These are phyloP conservation scores for Globisporangium megalacanthum DNA, from an alignment of 352 stramenopile genomes.

Conservation along the genomic window DNA sequence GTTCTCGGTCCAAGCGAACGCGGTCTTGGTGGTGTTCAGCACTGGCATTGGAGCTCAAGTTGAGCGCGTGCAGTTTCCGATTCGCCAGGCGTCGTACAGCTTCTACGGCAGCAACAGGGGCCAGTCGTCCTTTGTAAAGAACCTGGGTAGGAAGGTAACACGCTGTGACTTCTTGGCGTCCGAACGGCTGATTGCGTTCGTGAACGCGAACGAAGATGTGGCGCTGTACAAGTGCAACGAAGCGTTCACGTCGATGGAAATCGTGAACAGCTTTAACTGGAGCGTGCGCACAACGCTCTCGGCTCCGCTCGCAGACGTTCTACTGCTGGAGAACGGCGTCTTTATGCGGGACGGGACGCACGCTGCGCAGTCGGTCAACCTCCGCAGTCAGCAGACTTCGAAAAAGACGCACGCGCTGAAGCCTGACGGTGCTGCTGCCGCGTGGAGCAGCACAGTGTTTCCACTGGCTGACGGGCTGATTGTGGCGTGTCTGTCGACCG, in stretches of 20 bases:
- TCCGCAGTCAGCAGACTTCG: slow-evolving; percentile 40
- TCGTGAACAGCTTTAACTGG: slow-evolving; percentile 7
- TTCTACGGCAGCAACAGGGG: background rate
- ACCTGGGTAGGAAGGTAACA: slow-evolving; percentile 1
- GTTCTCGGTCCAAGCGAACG: slow-evolving; percentile 6
- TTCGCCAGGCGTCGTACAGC: background rate
- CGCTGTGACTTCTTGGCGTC: background rate
- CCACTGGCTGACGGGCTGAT: slow-evolving; percentile 27
- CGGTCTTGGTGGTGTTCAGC: slow-evolving; percentile 3
- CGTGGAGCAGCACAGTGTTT: slow-evolving; percentile 15
- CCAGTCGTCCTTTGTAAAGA: background rate
- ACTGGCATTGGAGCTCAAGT: background rate
- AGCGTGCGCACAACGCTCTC: slow-evolving; percentile 11
- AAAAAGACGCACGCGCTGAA: slow-evolving; percentile 10
- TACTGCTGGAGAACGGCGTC: slow-evolving; percentile 14
- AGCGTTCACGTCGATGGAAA: slow-evolving; percentile 11
- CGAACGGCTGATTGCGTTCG: slow-evolving; percentile 5
- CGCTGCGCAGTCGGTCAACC: slow-evolving; percentile 34
- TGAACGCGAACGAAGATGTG: background rate
- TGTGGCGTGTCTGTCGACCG: slow-evolving; percentile 16
- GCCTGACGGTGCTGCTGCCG: background rate
- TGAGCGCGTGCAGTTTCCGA: slow-evolving; percentile 5
- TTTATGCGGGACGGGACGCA: slow-evolving; percentile 25
- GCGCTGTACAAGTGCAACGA: slow-evolving; percentile 14
- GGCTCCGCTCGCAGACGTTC: slow-evolving; percentile 5